Base-by-base conservation (phyloP, 345 rosid species). In the Dovyalis caffra region DNA sequence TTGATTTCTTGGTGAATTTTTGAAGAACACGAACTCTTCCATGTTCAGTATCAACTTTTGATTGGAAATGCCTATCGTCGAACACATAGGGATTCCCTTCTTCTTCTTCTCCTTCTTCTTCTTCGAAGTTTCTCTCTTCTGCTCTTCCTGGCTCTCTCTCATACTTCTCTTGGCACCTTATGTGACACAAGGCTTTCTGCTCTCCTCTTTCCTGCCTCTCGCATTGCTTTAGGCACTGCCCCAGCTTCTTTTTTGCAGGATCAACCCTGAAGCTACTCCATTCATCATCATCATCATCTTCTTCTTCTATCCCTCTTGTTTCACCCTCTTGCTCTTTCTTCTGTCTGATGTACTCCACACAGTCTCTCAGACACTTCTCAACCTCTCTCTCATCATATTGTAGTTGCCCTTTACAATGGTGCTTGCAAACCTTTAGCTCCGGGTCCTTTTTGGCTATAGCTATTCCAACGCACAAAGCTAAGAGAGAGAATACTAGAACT, bases 351-450 rank as follows among this genome's bases (percentile, higher is more conserved):
- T 85, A 83, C 6, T 78, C 81, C 66, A 82, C 81, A 64, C 89
- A 88, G 23, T n/a, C 66, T 34, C 45, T 34, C 16, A 3, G 14
- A 68, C 93, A 86, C 43, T 15, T 31, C 34, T 73, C 70, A 71
- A 67, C 71, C 80, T 86, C 68, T 3, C 71, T 23, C 69, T 64
- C 81, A 28, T 71, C 69, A 67, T 53, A 73, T 25, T 77, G 78
- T 8, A 71, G 76, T 71, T 85, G 85, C 49, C 68, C 81, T 78
- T 66, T 40, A 85, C 93, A 89, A 70, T 79, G 88, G 73, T 79
- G 83, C 79, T 26, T 49, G 85, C 92, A 89, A 77, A 75, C 80
- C 81, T 77, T 73, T 43, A 78, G 80, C 80, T 86, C 90, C 3
- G 86, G 86, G 64, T 90, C 89, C 26, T 71, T 75, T 11, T 20